Evolutionary conservation across 139 green algal genomes (phyloP), one percentile per base, ranked within the genome.

Genomic region (Picochlorum sp.): DNA sequence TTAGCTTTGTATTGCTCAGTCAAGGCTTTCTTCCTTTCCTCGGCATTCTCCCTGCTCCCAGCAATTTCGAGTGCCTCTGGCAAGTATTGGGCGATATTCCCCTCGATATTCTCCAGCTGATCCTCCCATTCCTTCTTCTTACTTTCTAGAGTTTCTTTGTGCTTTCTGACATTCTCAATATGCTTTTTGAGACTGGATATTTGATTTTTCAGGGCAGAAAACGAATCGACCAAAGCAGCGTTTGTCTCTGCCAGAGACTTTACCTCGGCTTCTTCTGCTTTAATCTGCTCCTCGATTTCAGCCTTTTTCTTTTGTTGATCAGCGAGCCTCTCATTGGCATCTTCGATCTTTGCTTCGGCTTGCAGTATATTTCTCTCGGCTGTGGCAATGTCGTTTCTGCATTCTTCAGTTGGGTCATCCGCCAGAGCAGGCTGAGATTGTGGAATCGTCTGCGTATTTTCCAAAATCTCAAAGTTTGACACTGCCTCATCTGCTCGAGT

Each of bases 31-130:
- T 37, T 28, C 6, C 30, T 37, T 5, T 28, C 37, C 0, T 58
- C 71, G 11, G 30, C 52, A 45, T 71, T 49, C 64, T 73, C 70
- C 24, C 59, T 55, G 3, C 18, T 54, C 30, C 72, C 34, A 41
- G 34, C 80, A 24, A 72, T 45, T 57, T 65, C 44, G 6, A 57
- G n/a, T 45, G 58, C 58, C 26, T 44, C 4, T 18, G 15, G 26
- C 28, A 67, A 54, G 28, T 18, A 37, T 56, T 4, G 11, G 57
- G 30, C 31, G 13, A 62, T n/a, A 18, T 56, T 62, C 9, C 10
- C n/a, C n/a, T 49, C 44, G 18, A 49, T 62, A 57, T 60, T 45
- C n/a, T 62, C 31, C 18, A 62, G 56, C 34, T 41, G 34, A 13
- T 11, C 34, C 34, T 41, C 34, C 34, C 34, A 41, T 41, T 41